Evolutionary conservation across 2,329 filamentous ascomycete genomes (phyloP).

Genomic region (Calonectria pauciramosa): DNA sequence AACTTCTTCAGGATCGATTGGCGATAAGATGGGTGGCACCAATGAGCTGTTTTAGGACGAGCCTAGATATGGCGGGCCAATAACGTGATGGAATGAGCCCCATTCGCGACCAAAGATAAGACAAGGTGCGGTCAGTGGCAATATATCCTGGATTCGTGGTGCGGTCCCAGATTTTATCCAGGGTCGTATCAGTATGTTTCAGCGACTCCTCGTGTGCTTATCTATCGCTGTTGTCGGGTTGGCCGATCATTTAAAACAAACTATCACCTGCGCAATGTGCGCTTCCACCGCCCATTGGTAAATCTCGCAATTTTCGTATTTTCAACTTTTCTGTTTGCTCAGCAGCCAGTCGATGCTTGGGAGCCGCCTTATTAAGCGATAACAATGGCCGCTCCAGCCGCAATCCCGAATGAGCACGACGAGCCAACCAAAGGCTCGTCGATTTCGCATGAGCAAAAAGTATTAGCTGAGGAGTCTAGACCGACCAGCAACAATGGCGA

Average conservation of each 20-base stretch:
- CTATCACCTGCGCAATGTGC: too few species aligned
- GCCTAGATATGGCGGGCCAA: neutral
- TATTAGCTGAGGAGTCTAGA: neutral
- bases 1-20: neutral
- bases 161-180: neutral
- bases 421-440: neutral
- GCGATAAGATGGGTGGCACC: neutral
- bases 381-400: neutral
- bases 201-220: neutral
- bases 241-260: neutral
- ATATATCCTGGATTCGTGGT: neutral
- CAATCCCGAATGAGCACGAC: neutral
- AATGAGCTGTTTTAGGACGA: neutral
- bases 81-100: neutral
- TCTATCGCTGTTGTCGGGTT: neutral
- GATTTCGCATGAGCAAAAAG: neutral
- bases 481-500: neutral
- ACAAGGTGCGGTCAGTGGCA: neutral
- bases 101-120: neutral
- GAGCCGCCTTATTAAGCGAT: too few species aligned
- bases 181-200: neutral
- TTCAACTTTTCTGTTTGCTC: neutral
- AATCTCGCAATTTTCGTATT: neutral
- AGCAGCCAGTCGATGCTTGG: neutral
- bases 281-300: neutral